Conservation (phyloP, 768 basidiomycete genomes). For the Mycena capillaripes region DNA sequence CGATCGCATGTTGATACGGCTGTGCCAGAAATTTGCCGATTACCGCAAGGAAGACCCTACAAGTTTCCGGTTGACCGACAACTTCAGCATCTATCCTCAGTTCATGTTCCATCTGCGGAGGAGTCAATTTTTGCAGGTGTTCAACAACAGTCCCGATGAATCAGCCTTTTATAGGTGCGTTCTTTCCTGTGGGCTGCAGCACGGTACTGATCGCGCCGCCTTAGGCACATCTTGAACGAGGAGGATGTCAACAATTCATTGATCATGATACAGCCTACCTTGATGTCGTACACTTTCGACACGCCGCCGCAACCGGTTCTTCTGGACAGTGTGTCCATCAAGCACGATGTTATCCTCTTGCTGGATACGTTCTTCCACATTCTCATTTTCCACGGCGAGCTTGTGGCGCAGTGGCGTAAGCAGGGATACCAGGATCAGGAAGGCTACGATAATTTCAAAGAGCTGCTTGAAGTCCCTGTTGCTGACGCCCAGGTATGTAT, state of each 20-base stretch:
- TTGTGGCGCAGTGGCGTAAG: conserved; percentile 97
- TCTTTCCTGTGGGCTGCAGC: background rate
- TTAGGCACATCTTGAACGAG: conserved; percentile 93
- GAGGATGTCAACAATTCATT: conserved; percentile 99
- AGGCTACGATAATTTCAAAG: conserved; percentile 98
- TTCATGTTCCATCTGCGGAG: conserved; percentile 99
- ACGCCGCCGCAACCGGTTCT: conserved; percentile 92
- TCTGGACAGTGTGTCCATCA: conserved; percentile 97
- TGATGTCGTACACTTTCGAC: conserved; percentile 99
- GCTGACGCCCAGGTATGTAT: conserved; percentile 85
- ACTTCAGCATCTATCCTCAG: conserved; percentile 99
- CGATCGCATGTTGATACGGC: conserved; percentile 97
- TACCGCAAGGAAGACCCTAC: conserved; percentile 98
- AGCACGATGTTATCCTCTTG: conserved; percentile 95
- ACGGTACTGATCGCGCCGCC: conserved; percentile 14
- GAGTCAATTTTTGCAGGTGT: conserved; percentile 99
- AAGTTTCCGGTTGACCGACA: conserved; percentile 93
- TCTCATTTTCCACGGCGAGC: conserved; percentile 99
- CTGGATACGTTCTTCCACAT: conserved; percentile 99
- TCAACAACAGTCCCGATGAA: conserved; percentile 99
- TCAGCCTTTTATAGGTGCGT: conserved; percentile 95
- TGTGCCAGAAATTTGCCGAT: conserved; percentile 99
- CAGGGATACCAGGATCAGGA: conserved; percentile 99
- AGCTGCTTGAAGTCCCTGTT: conserved; percentile 88
- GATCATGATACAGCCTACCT: conserved; percentile 99